Conservation (phyloP, 2,329 filamentous ascomycete genomes). For the Cadophora gregata region DNA sequence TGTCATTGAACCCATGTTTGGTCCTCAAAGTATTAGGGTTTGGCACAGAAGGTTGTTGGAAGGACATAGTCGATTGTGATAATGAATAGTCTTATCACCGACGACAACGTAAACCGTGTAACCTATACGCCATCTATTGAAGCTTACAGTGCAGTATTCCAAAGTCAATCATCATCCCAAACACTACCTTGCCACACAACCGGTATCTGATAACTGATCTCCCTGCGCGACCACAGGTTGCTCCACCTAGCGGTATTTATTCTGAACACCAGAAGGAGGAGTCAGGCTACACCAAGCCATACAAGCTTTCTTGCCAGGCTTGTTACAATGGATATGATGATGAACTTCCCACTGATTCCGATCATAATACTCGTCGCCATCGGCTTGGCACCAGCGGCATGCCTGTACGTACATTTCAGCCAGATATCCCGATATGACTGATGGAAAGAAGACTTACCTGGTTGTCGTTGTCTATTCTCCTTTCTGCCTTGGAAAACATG, state of each 20-base stretch:
- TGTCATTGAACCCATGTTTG: no score
- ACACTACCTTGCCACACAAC: background rate
- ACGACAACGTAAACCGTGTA: no score
- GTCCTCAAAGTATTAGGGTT: no score
- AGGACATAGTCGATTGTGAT: no score
- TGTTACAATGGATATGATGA: constrained; percentile 5
- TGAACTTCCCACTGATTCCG: constrained; percentile 1
- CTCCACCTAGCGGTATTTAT: background rate
- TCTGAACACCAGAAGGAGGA: background rate
- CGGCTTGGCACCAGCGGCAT: constrained; percentile 4
- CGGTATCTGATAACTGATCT: background rate
- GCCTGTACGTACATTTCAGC: background rate
- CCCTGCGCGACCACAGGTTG: background rate
- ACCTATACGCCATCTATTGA: no score
- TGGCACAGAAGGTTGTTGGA: no score
- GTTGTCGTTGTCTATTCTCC: background rate
- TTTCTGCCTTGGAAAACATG: background rate
- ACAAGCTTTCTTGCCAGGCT: background rate
- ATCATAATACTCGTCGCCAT: background rate
- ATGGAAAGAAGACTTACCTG: background rate
- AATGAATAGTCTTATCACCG: no score
- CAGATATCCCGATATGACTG: background rate
- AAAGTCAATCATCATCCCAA: background rate
- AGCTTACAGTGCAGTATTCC: background rate
- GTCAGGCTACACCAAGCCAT: background rate